Base-by-base conservation (phyloP, 352 stramenopile genomes). In the Phytophthora europaea region DNA sequence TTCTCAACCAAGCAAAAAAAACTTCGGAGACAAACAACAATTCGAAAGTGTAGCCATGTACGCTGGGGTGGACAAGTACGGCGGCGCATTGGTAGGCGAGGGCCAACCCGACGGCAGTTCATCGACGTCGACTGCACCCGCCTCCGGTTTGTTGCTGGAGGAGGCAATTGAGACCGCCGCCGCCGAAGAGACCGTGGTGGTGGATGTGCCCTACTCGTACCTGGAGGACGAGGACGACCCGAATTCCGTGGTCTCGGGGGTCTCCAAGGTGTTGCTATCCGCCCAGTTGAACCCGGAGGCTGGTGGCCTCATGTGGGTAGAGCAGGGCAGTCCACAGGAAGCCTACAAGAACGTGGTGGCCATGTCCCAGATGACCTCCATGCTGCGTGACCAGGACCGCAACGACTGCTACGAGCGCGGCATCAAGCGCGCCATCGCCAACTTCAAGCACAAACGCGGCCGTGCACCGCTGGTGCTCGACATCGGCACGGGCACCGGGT, bases 331-430 rank as follows among this genome's bases (percentile, higher is more conserved):
- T 43, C 65, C 81, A 2, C 73, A 84, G n/a, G 75, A 85, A 43
- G 82, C 79, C 34, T 94, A 94, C 76, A 90, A 92, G 77, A 94
- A 94, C 53, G 88, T 92, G 22, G 80, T 97, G 36, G 83, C 85
- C 38, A 97, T 94, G 88, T 94, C 84, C 7, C 90, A 97, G 62
- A 97, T 97, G 90, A 94, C 87, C 9, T 95, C 90, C 48, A 97
- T 97, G 90, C 81, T 97, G 34, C 83, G 85, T 47, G 88, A 97
- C 70, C 64, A 63, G 13, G 85, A 94, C 72, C 84, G 90, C 64
- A 95, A 95, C 67, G 34, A 67, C n/a, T 91, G 86, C 67, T 96
- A 95, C 78, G 82, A 94, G 73, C 79, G 75, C 20, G 90, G 81
- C 22, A 94, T 96, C 75, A 67, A 88, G 53, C 59, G 53, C 43